phyloP scores from a whole-genome alignment of 2,329 filamentous ascomycete genomes.

The Apiospora hydei region DNA sequence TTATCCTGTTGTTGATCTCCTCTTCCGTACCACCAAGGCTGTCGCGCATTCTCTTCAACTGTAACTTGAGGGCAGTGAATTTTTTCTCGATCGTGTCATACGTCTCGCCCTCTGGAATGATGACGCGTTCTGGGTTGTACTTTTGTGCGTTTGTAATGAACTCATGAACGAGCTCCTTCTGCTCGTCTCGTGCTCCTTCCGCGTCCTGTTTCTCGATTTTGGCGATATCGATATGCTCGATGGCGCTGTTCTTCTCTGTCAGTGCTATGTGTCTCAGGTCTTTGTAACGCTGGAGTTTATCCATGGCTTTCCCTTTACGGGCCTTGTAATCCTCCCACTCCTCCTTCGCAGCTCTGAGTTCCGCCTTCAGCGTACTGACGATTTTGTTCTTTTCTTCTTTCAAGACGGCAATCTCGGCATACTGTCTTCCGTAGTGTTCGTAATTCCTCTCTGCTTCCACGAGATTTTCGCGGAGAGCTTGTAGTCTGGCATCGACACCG shows the following conservation, averaged over 20 bases:
- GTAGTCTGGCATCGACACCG: conserved; percentile 72
- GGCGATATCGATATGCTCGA: conserved; percentile 57
- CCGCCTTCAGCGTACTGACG: conserved; percentile 49
- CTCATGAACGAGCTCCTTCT: conserved; percentile 56
- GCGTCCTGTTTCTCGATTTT: conserved; percentile 53
- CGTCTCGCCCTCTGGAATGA: conserved; percentile 71
- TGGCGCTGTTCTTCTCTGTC: conserved; percentile 67
- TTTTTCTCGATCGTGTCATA: conserved; percentile 61
- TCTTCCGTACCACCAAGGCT: conserved; percentile 70
- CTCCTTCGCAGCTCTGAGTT: conserved; percentile 42
- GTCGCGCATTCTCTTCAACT: conserved; percentile 64
- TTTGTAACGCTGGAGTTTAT: conserved; percentile 57
- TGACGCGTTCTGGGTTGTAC: conserved; percentile 63
- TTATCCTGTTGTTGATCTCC: conserved; percentile 63
- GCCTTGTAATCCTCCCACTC: conserved; percentile 49
- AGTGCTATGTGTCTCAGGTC: conserved; percentile 62
- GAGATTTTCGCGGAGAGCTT: conserved; percentile 65
- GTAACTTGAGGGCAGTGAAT: conserved; percentile 61
- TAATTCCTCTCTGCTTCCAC: conserved; percentile 54
- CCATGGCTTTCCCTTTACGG: conserved; percentile 62
- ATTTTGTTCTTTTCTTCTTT: conserved; percentile 57
- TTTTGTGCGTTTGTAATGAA: conserved; percentile 62
- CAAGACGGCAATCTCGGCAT: conserved; percentile 57
- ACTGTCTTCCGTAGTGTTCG: conserved; percentile 61
- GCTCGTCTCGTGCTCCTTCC: conserved; percentile 55